A percentile compares a stretch with the other conserved stretches of the same genome.
Conservation (phyloP, 257 asterid species). For the Salvia rosmarinus region DNA sequence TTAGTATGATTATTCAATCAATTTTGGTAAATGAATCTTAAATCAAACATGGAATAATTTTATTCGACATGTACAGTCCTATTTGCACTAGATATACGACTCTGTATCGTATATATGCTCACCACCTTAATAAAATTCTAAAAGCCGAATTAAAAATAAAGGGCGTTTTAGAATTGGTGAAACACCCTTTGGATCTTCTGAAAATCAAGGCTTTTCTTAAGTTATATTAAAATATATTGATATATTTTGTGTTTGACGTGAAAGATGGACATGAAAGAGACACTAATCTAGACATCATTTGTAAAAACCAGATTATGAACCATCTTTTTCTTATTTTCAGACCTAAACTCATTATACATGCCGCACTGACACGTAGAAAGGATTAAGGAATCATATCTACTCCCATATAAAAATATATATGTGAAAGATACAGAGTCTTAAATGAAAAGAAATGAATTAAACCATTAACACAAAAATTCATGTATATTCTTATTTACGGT, state of each 20-base stretch:
- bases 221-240: neutral
- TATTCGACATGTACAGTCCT: neutral
- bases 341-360: too few relatives aligned
- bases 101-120: neutral
- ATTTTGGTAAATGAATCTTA: neutral
- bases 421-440: neutral
- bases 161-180: neutral
- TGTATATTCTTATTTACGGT: too few relatives aligned
- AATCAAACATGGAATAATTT: neutral
- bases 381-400: neutral
- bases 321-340: neutral
- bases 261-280: conserved; percentile 1
- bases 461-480: too few relatives aligned
- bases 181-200: conserved; percentile 22
- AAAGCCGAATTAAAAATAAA: conserved; percentile 11
- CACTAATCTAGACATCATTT: neutral
- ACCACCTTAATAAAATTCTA: neutral
- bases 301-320: conserved; percentile 4
- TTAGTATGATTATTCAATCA: neutral
- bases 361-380: neutral
- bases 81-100: neutral
- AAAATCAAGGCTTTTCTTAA: conserved; percentile 21
- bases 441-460: neutral
- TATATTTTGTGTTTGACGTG: neutral
- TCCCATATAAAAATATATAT: neutral